Base-by-base conservation (phyloP, 2,329 filamentous ascomycete species). In the Aurifilum marmelostoma region DNA sequence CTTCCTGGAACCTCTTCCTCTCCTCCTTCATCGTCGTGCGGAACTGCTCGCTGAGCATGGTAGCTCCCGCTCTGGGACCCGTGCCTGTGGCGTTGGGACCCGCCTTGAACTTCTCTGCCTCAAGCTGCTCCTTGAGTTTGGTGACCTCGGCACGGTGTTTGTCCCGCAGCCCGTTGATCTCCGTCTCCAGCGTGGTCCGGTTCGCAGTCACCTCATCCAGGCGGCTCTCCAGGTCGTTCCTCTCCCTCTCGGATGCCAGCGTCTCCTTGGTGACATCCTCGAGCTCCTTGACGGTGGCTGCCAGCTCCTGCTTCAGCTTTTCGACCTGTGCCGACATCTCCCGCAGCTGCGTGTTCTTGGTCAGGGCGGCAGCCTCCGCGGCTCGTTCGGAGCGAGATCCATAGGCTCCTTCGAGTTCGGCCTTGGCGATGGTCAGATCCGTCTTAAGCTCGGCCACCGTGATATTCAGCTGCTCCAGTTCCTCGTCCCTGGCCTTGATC, bases 401-500 rank as follows among this genome's bases (percentile, higher is more conserved):
- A 75, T 89, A 88, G 34, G 87, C 87, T 68, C 86, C 86, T 72
- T 89, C 87, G 39, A 89, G 83, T 77, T 89, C 87, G 24, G 87
- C 87, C 74, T 86, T 85, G 64, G 86, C 85, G 73, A 89, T 84
- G 60, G 87, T 88, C 69, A 88, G 80, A 74, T 89, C 87, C 66
- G 86, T 88, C 82, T 89, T 89, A 75, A 87, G 81, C 78, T 88
- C 86, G 43, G 85, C 83, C 67, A 88, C 76, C 74, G 83, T 82
- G 74, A 82, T 79, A 76, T 85, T 85, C 66, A 86, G 79, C 67
- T 79, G 77, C 64, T 87, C 84, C 47, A 86, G 74, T 71, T 87
- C 83, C 61, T 82, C 80, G 66, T 87, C 83, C 77, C 84, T 85
- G 71, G 80, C 80, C 73, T 82, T 82, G 72, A 81, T 76, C 47